Evolutionary conservation across 2,329 filamentous ascomycete species (phyloP).

Genomic region (Gnomoniopsis sp.): DNA sequence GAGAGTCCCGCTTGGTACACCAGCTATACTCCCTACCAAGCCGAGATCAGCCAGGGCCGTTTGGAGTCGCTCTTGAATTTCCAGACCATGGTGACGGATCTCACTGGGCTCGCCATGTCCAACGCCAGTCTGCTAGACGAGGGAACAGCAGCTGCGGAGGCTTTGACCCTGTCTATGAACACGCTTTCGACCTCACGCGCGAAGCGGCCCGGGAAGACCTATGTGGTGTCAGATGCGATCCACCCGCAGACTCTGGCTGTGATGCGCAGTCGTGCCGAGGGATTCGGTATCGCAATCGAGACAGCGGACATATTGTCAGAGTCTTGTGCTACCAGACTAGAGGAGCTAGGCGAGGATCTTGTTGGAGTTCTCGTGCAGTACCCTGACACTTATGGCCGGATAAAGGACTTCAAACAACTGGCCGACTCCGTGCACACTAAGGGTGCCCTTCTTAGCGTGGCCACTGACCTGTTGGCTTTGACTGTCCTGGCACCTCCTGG

Average conservation of each 20-base stretch:
- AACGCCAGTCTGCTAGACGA: conserved; percentile 92
- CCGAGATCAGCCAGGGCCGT: conserved; percentile 93
- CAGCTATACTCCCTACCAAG: conserved; percentile 95
- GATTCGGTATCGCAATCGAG: conserved; percentile 82
- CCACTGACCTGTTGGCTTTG: conserved; percentile 83
- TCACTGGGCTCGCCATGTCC: conserved; percentile 81
- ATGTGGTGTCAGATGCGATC: conserved; percentile 76
- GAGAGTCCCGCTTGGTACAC: conserved; percentile 97
- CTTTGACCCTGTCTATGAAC: conserved; percentile 89
- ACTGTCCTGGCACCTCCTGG: conserved; percentile 86
- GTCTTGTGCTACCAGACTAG: conserved; percentile 58
- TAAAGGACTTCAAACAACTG: conserved; percentile 71
- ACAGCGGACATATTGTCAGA: conserved; percentile 68
- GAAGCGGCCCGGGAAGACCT: conserved; percentile 74
- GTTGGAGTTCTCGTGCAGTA: conserved; percentile 94
- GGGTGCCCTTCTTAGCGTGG: conserved; percentile 78
- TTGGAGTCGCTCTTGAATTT: conserved; percentile 92
- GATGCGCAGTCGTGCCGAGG: conserved; percentile 78
- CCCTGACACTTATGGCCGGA: conserved; percentile 80
- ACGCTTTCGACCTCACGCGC: conserved; percentile 67
- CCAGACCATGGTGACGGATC: conserved; percentile 86
- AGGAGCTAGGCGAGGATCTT: conserved; percentile 74
- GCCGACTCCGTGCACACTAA: conserved; percentile 73
- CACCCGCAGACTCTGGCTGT: conserved; percentile 86
- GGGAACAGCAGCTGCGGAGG: conserved; percentile 87